Evolutionary conservation across 1,284 basidiomycete species (phyloP).

Genomic region (Macrocystidia cucumis): DNA sequence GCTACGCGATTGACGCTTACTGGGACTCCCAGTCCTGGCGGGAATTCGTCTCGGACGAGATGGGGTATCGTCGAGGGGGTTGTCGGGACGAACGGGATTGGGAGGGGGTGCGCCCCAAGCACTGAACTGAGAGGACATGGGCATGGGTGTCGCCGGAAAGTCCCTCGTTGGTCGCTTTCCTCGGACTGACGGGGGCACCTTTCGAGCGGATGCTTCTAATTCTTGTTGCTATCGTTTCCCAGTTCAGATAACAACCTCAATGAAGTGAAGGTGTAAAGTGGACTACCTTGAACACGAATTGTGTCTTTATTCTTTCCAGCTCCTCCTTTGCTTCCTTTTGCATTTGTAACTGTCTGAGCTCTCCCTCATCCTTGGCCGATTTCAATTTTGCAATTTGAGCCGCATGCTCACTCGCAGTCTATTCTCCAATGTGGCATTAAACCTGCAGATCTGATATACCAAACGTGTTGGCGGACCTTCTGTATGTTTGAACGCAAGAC

Average conservation of each 20-base stretch:
- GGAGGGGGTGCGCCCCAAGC: neutral
- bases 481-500: slow-evolving; percentile 50
- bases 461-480: slow-evolving; percentile 30
- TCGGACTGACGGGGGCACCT: slow-evolving; percentile 33
- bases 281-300: slow-evolving; percentile 59
- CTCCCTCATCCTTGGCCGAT: slow-evolving; percentile 50
- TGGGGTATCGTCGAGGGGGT: neutral
- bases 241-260: slow-evolving; percentile 3
- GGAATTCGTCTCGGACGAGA: neutral
- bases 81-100: neutral
- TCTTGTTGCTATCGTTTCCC: slow-evolving; percentile 54
- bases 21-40: slow-evolving; percentile 10
- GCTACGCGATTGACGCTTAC: slow-evolving; percentile 12
- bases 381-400: slow-evolving; percentile 50
- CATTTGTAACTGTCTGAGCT: slow-evolving; percentile 42
- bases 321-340: slow-evolving; percentile 59
- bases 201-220: slow-evolving; percentile 50
- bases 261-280: neutral
- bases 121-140: slow-evolving; percentile 29
- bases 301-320: slow-evolving; percentile 61
- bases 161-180: slow-evolving; percentile 29
- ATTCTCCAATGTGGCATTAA: neutral
- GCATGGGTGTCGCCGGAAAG: slow-evolving; percentile 28
- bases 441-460: neutral
- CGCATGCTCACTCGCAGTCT: slow-evolving; percentile 55